Evolutionary conservation across 345 rosid species (phyloP).

Genomic region (Gynandropsis gynandra): DNA sequence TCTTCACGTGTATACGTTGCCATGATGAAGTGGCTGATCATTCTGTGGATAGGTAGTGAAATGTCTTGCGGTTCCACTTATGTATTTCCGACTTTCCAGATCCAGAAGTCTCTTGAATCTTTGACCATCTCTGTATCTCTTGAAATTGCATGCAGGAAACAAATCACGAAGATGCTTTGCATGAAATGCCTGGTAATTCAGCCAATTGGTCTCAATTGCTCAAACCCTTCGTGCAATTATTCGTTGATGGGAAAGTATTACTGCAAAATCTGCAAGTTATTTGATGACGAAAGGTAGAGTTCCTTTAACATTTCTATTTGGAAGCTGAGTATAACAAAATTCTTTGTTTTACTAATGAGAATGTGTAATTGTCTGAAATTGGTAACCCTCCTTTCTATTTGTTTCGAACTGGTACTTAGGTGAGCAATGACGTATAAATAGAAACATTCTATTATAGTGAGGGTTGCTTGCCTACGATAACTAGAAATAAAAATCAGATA

Average conservation of each 20-base stretch:
- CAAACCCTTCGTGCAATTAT: constrained; percentile 43
- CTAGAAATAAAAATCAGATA: no score
- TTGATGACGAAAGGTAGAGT: constrained; percentile 60
- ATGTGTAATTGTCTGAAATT: no score
- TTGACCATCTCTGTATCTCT: constrained; percentile 6
- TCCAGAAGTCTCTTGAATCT: background rate
- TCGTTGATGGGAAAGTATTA: constrained; percentile 67
- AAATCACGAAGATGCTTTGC: constrained; percentile 72
- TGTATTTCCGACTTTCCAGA: background rate
- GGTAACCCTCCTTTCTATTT: no score
- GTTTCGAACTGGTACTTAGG: no score
- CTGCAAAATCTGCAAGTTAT: constrained; percentile 71
- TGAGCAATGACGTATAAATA: no score
- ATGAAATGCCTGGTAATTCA: constrained; percentile 72
- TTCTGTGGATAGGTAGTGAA: constrained; percentile 52
- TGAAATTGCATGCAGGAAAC: constrained; percentile 38
- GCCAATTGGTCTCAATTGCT: constrained; percentile 51
- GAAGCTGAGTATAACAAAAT: background rate
- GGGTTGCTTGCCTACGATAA: no score
- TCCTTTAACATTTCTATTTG: constrained; percentile 2
- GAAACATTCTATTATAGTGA: no score
- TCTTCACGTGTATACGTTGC: constrained; percentile 68
- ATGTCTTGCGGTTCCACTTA: background rate
- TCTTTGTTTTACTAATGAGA: background rate
- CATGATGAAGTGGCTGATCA: constrained; percentile 81